These are phyloP conservation scores for Hygrocybe coccinea DNA, from an alignment of 768 basidiomycete species.

Conservation along the genomic window DNA sequence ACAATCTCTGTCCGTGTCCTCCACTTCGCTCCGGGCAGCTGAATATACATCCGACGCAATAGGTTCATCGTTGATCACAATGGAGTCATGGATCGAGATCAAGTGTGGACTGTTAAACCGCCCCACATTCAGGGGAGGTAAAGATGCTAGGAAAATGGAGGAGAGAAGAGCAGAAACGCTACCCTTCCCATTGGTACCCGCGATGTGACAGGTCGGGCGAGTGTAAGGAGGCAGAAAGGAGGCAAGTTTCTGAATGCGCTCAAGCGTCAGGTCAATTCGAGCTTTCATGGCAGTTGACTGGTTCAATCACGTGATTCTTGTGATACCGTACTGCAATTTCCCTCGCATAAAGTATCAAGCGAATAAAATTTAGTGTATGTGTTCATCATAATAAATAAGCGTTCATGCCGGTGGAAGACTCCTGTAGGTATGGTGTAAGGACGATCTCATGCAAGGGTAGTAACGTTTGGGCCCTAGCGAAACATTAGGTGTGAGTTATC, in stretches of 20 bases:
- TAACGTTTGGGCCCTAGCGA: too few species aligned
- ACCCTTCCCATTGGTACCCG: constrained; percentile 97
- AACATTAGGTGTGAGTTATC: too few species aligned
- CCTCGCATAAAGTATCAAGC: too few species aligned
- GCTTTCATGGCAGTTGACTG: constrained; percentile 30
- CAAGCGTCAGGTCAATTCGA: constrained; percentile 60
- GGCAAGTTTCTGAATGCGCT: constrained; percentile 53
- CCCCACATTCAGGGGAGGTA: constrained; percentile 59
- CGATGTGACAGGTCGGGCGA: constrained; percentile 83
- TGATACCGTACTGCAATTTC: too few species aligned
- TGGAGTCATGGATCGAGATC: constrained; percentile 68
- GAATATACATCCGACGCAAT: constrained; percentile 48
- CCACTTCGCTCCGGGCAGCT: constrained; percentile 42
- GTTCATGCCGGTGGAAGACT: too few species aligned
- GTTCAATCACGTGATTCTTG: neutral
- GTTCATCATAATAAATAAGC: too few species aligned
- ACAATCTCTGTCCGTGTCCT: constrained; percentile 41
- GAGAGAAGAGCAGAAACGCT: constrained; percentile 81
- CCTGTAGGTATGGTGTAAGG: too few species aligned
- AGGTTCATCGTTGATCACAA: constrained; percentile 57
- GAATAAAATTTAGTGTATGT: too few species aligned
- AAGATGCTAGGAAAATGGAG: constrained; percentile 59
- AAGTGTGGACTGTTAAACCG: constrained; percentile 94
- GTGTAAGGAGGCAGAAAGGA: constrained; percentile 54
- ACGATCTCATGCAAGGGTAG: too few species aligned